These are phyloP conservation scores for Wickerhamomyces subpelliculosus DNA, from an alignment of 805 yeast genomes.

Conservation along the genomic window DNA sequence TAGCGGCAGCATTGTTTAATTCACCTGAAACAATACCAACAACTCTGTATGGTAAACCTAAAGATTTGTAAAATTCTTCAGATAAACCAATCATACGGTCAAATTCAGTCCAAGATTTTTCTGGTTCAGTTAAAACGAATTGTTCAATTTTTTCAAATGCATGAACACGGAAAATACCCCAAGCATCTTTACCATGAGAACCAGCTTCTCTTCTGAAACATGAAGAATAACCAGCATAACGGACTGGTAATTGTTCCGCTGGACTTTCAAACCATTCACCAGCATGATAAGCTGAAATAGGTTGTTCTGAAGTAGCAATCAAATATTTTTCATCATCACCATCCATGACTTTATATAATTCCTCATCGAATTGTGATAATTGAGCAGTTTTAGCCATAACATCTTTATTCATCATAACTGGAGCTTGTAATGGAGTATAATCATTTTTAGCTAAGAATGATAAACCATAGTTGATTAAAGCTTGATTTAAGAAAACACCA, in stretches of 20 bases:
- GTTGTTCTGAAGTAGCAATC: slow-evolving; percentile 98
- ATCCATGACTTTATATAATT: slow-evolving; percentile 91
- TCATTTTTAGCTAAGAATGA: slow-evolving; percentile 71
- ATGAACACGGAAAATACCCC: slow-evolving; percentile 99
- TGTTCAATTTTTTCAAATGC: slow-evolving; percentile 98
- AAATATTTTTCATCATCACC: slow-evolving; percentile 97
- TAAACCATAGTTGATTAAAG: slow-evolving; percentile 93
- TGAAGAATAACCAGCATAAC: slow-evolving; percentile 96
- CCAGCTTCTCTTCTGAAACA: slow-evolving; percentile 99
- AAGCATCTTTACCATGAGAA: slow-evolving; percentile 97
- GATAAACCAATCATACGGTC: slow-evolving; percentile 89
- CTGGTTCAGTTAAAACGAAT: slow-evolving; percentile 93
- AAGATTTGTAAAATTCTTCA: slow-evolving; percentile 88
- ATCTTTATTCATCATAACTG: slow-evolving; percentile 99
- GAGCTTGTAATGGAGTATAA: slow-evolving; percentile 92
- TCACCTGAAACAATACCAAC: slow-evolving; percentile 98
- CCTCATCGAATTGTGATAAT: slow-evolving; percentile 96
- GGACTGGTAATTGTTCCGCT: slow-evolving; percentile 89
- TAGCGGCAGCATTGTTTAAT: slow-evolving; percentile 98
- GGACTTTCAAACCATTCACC: slow-evolving; percentile 99
- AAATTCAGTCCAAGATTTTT: slow-evolving; percentile 95
- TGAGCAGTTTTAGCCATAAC: slow-evolving; percentile 99
- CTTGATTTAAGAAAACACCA: slow-evolving; percentile 98
- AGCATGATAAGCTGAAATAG: slow-evolving; percentile 95
- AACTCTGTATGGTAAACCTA: slow-evolving; percentile 92